A percentile compares a stretch with the other conserved stretches of the same genome.
Evolutionary conservation across 164 flowering plant genomes (phyloP).

Genomic region (Chimonanthus praecox): DNA sequence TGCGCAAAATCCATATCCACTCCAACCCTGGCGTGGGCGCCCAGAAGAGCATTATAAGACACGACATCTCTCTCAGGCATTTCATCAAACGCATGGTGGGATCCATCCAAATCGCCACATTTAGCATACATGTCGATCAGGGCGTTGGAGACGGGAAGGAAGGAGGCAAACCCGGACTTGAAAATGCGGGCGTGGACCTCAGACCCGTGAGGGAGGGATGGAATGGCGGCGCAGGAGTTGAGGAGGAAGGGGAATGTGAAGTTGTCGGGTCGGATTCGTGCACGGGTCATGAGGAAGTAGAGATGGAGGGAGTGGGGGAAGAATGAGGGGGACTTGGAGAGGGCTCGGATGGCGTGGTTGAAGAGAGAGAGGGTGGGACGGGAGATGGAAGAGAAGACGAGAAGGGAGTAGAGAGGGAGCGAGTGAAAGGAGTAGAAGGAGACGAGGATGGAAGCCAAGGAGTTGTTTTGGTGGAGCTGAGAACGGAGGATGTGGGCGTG

Average conservation of each 20-base stretch:
- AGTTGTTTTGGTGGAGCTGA: constrained; percentile 28
- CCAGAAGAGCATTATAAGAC: constrained; percentile 27
- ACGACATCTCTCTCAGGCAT: constrained; percentile 28
- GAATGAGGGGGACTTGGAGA: constrained; percentile 12
- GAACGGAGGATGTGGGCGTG: constrained; percentile 25
- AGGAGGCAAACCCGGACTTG: constrained; percentile 15
- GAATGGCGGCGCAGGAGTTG: constrained; percentile 23
- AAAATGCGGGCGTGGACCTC: constrained; percentile 22
- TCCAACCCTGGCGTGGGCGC: constrained; percentile 23
- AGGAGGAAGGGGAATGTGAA: constrained; percentile 29
- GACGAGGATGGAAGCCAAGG: constrained; percentile 23
- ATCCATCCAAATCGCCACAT: constrained; percentile 13
- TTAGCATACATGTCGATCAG: constrained; percentile 32
- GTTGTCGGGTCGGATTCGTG: constrained; percentile 19
- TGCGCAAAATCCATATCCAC: constrained; percentile 17
- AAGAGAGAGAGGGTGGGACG: constrained; percentile 22
- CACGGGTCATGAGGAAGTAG: constrained; percentile 20
- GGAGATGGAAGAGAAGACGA: constrained; percentile 18
- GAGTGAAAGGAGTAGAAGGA: constrained; percentile 22
- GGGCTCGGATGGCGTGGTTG: constrained; percentile 20
- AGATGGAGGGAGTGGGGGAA: constrained; percentile 8
- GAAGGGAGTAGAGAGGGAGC: constrained; percentile 15
- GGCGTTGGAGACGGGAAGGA: constrained; percentile 21
- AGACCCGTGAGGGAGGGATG: constrained; percentile 7
- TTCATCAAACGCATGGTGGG: constrained; percentile 20